Evolutionary conservation across 2,329 filamentous ascomycete species (phyloP), one percentile per base, ranked within the genome.

Genomic region (Keithomyces neogunnii): DNA sequence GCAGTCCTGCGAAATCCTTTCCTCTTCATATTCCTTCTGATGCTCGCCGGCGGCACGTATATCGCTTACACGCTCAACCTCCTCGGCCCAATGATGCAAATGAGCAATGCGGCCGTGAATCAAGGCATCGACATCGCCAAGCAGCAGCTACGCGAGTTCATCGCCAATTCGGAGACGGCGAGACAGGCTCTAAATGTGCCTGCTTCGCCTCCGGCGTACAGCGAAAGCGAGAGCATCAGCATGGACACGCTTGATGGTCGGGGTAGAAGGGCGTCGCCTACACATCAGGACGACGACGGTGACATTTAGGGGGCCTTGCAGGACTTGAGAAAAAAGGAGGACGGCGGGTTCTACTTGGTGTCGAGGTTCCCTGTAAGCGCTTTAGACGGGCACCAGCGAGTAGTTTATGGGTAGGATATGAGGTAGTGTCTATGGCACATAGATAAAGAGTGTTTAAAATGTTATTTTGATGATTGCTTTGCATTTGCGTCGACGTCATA

Each of bases 81-180:
- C 13, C 91, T 95, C 73, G 93, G 93, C 1, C 93, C 93, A 0
- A 97, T 99, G 76, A 76, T 95, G 60, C 90, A 95, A 64, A 96
- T 99, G 89, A 81, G 83, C 58, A 93, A 93, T 60, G 93, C 93
- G 11, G 93, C 93, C 3, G 85, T 83, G 46, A 78, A 79, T 56
- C 93, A 99, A 71, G 93, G 88, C 6, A 63, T 96, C 32, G 89
- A 95, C 60, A 89, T 99, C 59, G 88, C 89, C 64, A 96, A 96
- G 74, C 86, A 93, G 73, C 85, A 88, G 60, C 80, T 97, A 45
- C 82, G 92, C 29, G 89, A 96, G 33, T 96, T 96, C 63, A 77
- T 97, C 52, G 88, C 91, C 71, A 86, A 81, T 60, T 89, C 85
- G n/a, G 89, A 96, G 60, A 86, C 86, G 9, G 90, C 89, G 3